Evolutionary conservation across 371 early-diverging fungal species (phyloP).

Genomic region (Blyttiomyces sp.): DNA sequence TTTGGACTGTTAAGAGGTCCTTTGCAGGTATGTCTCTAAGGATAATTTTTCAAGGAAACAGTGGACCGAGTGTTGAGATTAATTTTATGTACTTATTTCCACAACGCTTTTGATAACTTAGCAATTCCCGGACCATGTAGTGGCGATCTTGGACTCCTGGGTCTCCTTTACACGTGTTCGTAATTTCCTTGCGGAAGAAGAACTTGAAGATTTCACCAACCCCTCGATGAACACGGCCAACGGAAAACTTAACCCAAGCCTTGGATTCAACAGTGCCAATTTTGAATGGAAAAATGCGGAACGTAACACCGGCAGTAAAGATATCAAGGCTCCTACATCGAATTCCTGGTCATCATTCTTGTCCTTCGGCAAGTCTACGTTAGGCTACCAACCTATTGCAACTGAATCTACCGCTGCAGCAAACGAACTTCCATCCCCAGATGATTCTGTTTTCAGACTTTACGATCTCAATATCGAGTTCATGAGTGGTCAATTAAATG

Average conservation of each 20-base stretch:
- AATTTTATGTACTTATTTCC: no score
- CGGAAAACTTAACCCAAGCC: neutral
- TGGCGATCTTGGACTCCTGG: constrained; percentile 16
- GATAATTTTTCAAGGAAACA: no score
- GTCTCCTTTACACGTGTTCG: constrained; percentile 23
- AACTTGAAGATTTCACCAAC: constrained; percentile 18
- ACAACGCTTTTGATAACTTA: no score
- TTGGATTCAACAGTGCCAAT: neutral
- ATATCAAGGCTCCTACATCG: neutral
- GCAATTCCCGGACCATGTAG: constrained; percentile 14
- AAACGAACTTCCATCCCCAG: no score
- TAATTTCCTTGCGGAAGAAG: constrained; percentile 15
- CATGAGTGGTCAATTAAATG: constrained; percentile 57
- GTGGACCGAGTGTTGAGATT: no score
- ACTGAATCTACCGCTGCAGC: neutral
- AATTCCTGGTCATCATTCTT: neutral
- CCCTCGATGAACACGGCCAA: neutral
- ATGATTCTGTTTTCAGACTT: constrained; percentile 7
- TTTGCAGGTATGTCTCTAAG: neutral
- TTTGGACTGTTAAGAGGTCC: no score
- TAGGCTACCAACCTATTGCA: neutral
- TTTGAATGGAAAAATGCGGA: neutral
- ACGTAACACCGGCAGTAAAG: neutral
- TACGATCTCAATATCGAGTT: constrained; percentile 40
- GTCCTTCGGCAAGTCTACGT: neutral